Conservation (phyloP, 768 basidiomycete species). For the Leccinum incarnatum region DNA sequence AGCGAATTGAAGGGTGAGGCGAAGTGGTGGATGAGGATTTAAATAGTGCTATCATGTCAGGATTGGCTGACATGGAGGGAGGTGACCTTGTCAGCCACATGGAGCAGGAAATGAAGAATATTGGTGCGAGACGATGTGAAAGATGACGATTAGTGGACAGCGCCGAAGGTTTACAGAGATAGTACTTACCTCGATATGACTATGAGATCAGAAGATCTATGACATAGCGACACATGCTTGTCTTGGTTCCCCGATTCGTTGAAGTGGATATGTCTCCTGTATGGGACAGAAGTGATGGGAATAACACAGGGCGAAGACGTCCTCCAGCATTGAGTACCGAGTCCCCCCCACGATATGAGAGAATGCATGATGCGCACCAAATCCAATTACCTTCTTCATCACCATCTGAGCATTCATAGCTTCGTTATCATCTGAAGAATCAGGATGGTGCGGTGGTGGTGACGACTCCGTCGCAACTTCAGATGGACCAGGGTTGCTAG, state of each 20-base stretch:
- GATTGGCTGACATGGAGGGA: slow-evolving; percentile 1
- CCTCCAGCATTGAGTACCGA: too few relatives aligned
- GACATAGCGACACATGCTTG: too few relatives aligned
- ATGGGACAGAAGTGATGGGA: too few relatives aligned
- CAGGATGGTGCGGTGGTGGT: neutral
- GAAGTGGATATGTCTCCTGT: too few relatives aligned
- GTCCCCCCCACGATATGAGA: neutral
- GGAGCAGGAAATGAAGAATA: neutral
- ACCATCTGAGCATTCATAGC: neutral
- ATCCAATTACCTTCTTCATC: neutral
- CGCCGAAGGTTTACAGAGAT: neutral
- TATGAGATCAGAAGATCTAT: neutral
- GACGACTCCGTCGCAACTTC: neutral
- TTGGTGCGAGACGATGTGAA: neutral
- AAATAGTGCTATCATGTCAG: slow-evolving; percentile 5
- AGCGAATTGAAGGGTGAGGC: neutral
- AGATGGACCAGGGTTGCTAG: neutral
- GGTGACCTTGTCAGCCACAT: slow-evolving; percentile 10
- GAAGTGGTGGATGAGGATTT: neutral
- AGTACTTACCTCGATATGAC: neutral
- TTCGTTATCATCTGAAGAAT: neutral
- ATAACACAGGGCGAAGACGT: too few relatives aligned
- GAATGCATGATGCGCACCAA: neutral
- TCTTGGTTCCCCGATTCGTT: too few relatives aligned
- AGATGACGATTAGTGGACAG: neutral